Conservation (phyloP, 2,329 filamentous ascomycete species). For the Aureobasidium pullulans region DNA sequence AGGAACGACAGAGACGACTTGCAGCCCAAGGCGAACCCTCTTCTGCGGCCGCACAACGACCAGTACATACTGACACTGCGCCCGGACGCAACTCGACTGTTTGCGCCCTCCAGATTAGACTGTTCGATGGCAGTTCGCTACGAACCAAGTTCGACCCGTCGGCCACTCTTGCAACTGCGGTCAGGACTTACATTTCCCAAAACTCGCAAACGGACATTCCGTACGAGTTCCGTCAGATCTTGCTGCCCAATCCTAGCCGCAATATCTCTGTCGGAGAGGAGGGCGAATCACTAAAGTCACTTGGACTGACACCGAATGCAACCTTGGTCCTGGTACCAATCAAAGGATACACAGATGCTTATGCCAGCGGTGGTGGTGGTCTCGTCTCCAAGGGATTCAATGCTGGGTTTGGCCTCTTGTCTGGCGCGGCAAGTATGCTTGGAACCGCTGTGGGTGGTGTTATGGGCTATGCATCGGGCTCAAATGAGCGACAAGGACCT, state of each 20-base stretch:
- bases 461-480: constrained; percentile 16
- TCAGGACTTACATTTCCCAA: constrained; percentile 71
- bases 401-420: constrained; percentile 30
- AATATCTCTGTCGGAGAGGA: constrained; percentile 72
- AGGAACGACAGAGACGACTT: constrained; percentile 45
- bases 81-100: not conserved
- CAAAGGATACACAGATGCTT: constrained; percentile 52
- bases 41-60: constrained; percentile 26
- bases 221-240: constrained; percentile 77
- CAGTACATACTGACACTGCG: not conserved
- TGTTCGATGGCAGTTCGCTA: constrained; percentile 78
- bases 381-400: constrained; percentile 23
- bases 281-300: constrained; percentile 55
- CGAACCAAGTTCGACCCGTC: constrained; percentile 57
- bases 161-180: constrained; percentile 56
- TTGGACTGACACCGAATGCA: constrained; percentile 70
- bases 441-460: constrained; percentile 26
- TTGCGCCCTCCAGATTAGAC: constrained; percentile 59
- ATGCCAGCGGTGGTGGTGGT: constrained; percentile 34
- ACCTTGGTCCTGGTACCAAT: constrained; percentile 77
- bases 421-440: constrained; percentile 27
- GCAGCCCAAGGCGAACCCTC: constrained; percentile 27
- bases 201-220: constrained; percentile 40
- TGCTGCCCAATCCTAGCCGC: constrained; percentile 69
- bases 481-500: constrained; percentile 14